Evolutionary conservation across 768 basidiomycete genomes (phyloP).

Genomic region (Lentinula sp.): DNA sequence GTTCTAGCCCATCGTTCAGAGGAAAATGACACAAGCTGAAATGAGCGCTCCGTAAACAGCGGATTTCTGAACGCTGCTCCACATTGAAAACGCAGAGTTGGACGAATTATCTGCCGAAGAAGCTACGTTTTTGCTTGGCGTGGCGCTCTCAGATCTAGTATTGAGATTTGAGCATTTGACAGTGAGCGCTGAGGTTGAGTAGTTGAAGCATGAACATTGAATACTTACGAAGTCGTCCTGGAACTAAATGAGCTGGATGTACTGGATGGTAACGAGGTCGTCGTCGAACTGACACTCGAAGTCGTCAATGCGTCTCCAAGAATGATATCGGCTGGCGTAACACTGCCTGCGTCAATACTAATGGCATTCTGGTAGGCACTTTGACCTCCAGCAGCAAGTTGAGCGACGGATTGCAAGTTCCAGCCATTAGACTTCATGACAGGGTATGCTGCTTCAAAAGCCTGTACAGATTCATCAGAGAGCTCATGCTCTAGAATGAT

Average conservation of each 20-base stretch:
- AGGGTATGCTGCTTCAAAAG: slow-evolving; percentile 64
- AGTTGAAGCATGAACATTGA: too few relatives aligned
- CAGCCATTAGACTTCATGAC: slow-evolving; percentile 64
- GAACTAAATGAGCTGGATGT: neutral
- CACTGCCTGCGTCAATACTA: neutral
- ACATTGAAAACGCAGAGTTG: neutral
- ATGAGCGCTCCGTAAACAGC: neutral
- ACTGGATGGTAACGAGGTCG: neutral
- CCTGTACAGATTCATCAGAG: slow-evolving; percentile 47
- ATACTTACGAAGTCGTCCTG: neutral
- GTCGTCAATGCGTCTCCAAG: neutral
- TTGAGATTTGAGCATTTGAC: neutral
- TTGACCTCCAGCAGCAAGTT: slow-evolving; percentile 22
- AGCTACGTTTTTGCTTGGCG: neutral
- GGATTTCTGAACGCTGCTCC: neutral
- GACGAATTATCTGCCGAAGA: neutral
- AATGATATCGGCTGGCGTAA: slow-evolving; percentile 1
- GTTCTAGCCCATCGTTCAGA: neutral
- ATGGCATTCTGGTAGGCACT: slow-evolving; percentile 1
- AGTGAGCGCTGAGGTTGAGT: neutral
- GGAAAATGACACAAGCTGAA: neutral
- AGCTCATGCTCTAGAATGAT: slow-evolving; percentile 85
- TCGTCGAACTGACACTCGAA: neutral
- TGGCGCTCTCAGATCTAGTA: neutral
- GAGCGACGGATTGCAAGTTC: slow-evolving; percentile 54